Conservation (phyloP, 768 basidiomycete species). For the Russula abietina region DNA sequence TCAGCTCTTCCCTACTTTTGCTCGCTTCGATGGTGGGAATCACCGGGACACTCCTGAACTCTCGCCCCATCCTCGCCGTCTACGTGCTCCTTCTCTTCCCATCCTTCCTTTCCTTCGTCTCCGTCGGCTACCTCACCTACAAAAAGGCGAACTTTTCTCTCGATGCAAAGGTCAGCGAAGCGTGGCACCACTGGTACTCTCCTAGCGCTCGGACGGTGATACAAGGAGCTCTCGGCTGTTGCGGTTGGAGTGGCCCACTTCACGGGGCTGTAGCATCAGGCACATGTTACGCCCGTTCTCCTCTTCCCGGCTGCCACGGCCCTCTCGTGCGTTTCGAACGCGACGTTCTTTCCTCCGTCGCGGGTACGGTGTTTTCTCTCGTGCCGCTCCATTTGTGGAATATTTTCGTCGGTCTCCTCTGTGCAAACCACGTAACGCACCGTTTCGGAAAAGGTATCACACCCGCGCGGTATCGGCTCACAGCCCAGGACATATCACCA, state of each 20-base stretch:
- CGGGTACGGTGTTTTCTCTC: slow-evolving; percentile 48
- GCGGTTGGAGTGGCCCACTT: slow-evolving; percentile 56
- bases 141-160: slow-evolving; percentile 54
- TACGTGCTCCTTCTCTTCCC: slow-evolving; percentile 69
- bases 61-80: slow-evolving; percentile 58
- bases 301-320: slow-evolving; percentile 64
- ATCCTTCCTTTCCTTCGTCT: slow-evolving; percentile 47
- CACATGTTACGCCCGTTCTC: slow-evolving; percentile 54
- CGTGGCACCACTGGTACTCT: slow-evolving; percentile 62
- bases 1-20: slow-evolving; percentile 50
- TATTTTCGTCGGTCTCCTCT: slow-evolving; percentile 54
- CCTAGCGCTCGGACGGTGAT: slow-evolving; percentile 47
- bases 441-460: slow-evolving; percentile 61
- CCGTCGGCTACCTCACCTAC: slow-evolving; percentile 61
- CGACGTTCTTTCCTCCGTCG: slow-evolving; percentile 41
- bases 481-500: slow-evolving; percentile 38
- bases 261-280: slow-evolving; percentile 55
- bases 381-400: slow-evolving; percentile 56
- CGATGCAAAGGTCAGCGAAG: slow-evolving; percentile 58
- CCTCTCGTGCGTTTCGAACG: slow-evolving; percentile 51
- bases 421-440: slow-evolving; percentile 58
- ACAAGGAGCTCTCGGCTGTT: slow-evolving; percentile 59
- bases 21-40: slow-evolving; percentile 56
- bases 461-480: slow-evolving; percentile 54
- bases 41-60: slow-evolving; percentile 57